Evolutionary conservation across 176 grass and related monocot species (phyloP), one percentile per base, ranked within the genome.

Genomic region (Musa schizocarpa): DNA sequence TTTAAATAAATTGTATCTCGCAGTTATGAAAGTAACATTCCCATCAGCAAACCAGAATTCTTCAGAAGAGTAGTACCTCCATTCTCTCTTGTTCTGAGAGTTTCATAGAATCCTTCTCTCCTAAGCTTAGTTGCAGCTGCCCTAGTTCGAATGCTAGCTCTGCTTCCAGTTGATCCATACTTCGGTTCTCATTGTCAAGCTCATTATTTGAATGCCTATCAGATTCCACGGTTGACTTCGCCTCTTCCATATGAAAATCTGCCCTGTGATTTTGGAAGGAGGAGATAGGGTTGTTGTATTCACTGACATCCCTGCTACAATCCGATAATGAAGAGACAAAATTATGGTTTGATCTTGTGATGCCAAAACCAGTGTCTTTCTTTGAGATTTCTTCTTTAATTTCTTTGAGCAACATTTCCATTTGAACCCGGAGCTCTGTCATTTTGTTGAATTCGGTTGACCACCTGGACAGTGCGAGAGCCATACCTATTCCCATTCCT

Each of bases 401-500:
- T 57, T 86, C 79, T 29, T 51, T 51, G 14, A 92, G 81, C 21
- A 92, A 66, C 72, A 43, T 19, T 78, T 92, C 90, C 90, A 86
- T 86, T 80, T 82, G 73, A 67, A 82, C 76, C 19, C 73, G 86
- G 78, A 92, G 76, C 69, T 92, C 86, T 20, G 81, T 71, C 81
- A 92, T 89, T 85, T 79, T 76, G 55, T 75, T 89, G 2, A 92
- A 75, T 74, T 92, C 90, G 20, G 76, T 82, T 53, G 76, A 78
- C 0, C 81, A 80, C 79, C 68, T 82, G 9, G 76, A 73, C 22
- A 92, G 76, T 52, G 86, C 56, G 69, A 89, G 65, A 12, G 83
- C 68, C 59, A 88, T 56, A 71, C 83, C 81, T 3, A 88, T 56
- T 22, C 79, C 86, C 81, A 88, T 75, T 23, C 83, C 81, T 14